Conservation (phyloP, 148 eudicot species). For the Gaultheria prostrata region DNA sequence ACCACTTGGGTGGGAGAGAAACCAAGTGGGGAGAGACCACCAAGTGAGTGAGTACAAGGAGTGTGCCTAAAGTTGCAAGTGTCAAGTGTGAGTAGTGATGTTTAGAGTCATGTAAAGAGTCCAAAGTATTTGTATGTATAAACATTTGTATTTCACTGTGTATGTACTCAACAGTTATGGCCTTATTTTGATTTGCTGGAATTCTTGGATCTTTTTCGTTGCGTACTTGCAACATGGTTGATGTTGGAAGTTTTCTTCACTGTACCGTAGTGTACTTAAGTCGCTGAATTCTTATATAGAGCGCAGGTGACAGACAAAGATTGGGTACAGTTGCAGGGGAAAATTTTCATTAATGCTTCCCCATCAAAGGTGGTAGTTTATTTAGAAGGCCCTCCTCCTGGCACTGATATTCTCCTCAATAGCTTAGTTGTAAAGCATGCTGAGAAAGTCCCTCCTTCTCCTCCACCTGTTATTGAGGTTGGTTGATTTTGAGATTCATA, state of each 20-base stretch:
- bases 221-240: neutral
- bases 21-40: too few species aligned
- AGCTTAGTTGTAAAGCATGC: constrained; percentile 75
- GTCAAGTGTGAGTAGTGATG: too few species aligned
- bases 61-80: too few species aligned
- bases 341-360: constrained; percentile 67
- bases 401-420: constrained; percentile 84
- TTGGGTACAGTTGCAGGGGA: constrained; percentile 80
- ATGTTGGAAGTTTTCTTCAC: neutral
- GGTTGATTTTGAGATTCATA: constrained; percentile 14
- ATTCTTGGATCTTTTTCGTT: neutral
- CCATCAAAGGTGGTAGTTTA: constrained; percentile 67
- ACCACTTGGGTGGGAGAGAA: too few species aligned
- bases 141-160: too few species aligned
- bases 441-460: constrained; percentile 69
- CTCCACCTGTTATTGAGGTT: constrained; percentile 79
- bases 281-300: constrained; percentile 34
- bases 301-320: constrained; percentile 83
- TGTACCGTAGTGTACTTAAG: neutral
- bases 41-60: too few species aligned
- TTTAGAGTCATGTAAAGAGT: too few species aligned
- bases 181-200: neutral
- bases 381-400: constrained; percentile 93
- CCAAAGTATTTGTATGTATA: too few species aligned
- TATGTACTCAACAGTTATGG: neutral